These are phyloP conservation scores for Xylaria sp. DNA, from an alignment of 2,329 filamentous ascomycete species.

Conservation along the genomic window DNA sequence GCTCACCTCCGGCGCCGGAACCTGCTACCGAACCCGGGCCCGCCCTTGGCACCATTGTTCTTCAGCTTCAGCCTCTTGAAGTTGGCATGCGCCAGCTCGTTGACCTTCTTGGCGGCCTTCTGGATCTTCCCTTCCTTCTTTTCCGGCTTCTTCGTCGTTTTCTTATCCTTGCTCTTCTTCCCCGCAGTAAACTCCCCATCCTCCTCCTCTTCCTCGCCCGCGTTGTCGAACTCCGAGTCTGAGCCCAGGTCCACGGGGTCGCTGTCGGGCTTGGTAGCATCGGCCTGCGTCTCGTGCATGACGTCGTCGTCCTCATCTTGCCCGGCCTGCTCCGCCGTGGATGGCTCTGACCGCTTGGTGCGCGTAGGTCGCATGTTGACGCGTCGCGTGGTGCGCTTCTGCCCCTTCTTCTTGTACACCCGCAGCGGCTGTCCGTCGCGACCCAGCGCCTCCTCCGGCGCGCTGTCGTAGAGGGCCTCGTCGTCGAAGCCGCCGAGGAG, in stretches of 20 bases:
- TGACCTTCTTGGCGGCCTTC: constrained; percentile 62
- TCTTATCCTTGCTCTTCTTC: constrained; percentile 29
- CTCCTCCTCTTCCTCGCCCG: constrained; percentile 39
- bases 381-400: constrained; percentile 75
- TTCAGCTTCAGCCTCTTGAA: constrained; percentile 67
- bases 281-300: constrained; percentile 45
- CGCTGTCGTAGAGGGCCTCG: constrained; percentile 60
- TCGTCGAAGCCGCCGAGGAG: constrained; percentile 67
- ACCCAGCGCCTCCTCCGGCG: constrained; percentile 52
- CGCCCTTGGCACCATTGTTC: constrained; percentile 65
- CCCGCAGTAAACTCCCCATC: constrained; percentile 30
- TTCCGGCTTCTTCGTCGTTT: constrained; percentile 28
- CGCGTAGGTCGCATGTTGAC: constrained; percentile 64
- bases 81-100: constrained; percentile 66
- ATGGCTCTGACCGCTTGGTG: constrained; percentile 48
- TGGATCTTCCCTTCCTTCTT: constrained; percentile 50
- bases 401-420: constrained; percentile 80
- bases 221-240: constrained; percentile 45
- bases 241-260: constrained; percentile 40
- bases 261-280: constrained; percentile 34
- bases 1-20: constrained; percentile 56
- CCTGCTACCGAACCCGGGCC: constrained; percentile 57
- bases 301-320: constrained; percentile 43
- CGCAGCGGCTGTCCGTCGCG: constrained; percentile 62
- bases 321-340: constrained; percentile 37